phyloP scores from a whole-genome alignment of 495 filamentous ascomycete genomes.

The Neurospora sp. region DNA sequence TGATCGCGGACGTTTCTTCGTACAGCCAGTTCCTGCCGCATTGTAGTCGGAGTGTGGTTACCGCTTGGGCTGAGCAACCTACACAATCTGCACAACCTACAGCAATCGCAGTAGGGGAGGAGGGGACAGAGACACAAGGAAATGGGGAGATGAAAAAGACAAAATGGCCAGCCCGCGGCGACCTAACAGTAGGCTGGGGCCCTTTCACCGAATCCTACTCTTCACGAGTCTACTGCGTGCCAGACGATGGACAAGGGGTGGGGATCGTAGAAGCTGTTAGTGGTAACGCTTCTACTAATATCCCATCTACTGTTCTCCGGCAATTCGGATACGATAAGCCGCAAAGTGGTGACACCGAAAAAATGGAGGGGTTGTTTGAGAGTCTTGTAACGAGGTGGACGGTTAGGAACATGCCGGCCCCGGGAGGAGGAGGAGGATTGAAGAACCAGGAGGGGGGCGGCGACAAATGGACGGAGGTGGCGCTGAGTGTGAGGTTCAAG shows the following conservation, averaged over 20 bases:
- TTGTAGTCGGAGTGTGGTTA: slow-evolving; percentile 63
- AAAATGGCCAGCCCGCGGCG: slow-evolving; percentile 60
- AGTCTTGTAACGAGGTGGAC: slow-evolving; percentile 74
- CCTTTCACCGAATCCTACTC: slow-evolving; percentile 73
- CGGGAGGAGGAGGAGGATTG: slow-evolving; percentile 7
- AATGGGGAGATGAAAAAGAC: background rate
- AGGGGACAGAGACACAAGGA: slow-evolving; percentile 6
- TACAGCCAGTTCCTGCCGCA: slow-evolving; percentile 83
- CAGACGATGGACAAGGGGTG: slow-evolving; percentile 17
- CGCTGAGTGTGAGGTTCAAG: slow-evolving; percentile 63
- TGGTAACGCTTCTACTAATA: slow-evolving; percentile 42
- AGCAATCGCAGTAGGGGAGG: slow-evolving; percentile 3
- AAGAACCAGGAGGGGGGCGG: slow-evolving; percentile 14
- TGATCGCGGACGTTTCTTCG: slow-evolving; percentile 74
- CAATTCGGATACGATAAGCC: slow-evolving; percentile 22
- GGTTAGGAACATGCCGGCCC: slow-evolving; percentile 28
- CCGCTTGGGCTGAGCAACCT: slow-evolving; percentile 31
- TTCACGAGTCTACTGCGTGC: slow-evolving; percentile 63
- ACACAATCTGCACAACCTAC: background rate
- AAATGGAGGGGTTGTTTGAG: slow-evolving; percentile 56
- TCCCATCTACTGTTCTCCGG: slow-evolving; percentile 27
- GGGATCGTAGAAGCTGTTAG: slow-evolving; percentile 67
- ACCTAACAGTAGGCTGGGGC: slow-evolving; percentile 77
- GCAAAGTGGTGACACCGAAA: background rate
- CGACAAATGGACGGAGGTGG: slow-evolving; percentile 57